phyloP scores from a whole-genome alignment of 352 stramenopile genomes.

The Globisporangium viniferum region DNA sequence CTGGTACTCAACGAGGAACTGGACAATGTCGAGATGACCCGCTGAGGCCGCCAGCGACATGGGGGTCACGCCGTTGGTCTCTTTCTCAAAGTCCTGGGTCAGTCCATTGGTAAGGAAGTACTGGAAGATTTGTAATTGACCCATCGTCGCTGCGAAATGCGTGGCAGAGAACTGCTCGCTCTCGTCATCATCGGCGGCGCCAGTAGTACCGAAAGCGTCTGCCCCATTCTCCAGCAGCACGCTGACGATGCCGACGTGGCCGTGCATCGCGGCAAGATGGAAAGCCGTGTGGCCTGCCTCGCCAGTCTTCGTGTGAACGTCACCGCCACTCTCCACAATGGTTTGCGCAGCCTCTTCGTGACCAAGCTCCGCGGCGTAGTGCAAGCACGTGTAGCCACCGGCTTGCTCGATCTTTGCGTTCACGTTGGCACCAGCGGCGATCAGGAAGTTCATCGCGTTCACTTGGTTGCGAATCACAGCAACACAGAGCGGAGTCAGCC shows the following conservation, averaged over 20 bases:
- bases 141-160: conserved; percentile 7
- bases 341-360: conserved; percentile 6
- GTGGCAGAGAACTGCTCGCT: not conserved
- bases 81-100: conserved; percentile 1
- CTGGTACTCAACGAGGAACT: conserved; percentile 9
- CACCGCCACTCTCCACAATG: not conserved
- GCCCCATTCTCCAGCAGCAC: conserved; percentile 15
- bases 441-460: not conserved
- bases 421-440: conserved; percentile 4
- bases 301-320: not conserved
- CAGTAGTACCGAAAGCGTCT: not conserved
- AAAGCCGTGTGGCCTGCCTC: conserved; percentile 1
- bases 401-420: not conserved
- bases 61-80: conserved; percentile 7
- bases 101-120: conserved; percentile 1
- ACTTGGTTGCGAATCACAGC: conserved; percentile 3
- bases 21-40: conserved; percentile 1
- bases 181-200: not conserved
- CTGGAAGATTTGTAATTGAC: conserved; percentile 2
- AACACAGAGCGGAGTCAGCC: conserved; percentile 10
- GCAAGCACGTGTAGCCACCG: conserved; percentile 4
- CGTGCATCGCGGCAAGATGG: conserved; percentile 29
- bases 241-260: conserved; percentile 20
- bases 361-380: conserved; percentile 14
- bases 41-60: conserved; percentile 10